Percentiles rank a stretch among this genome's conserved stretches.
Conservation (phyloP, 78 protist genomes). For the Dictyostelium citrinum region DNA sequence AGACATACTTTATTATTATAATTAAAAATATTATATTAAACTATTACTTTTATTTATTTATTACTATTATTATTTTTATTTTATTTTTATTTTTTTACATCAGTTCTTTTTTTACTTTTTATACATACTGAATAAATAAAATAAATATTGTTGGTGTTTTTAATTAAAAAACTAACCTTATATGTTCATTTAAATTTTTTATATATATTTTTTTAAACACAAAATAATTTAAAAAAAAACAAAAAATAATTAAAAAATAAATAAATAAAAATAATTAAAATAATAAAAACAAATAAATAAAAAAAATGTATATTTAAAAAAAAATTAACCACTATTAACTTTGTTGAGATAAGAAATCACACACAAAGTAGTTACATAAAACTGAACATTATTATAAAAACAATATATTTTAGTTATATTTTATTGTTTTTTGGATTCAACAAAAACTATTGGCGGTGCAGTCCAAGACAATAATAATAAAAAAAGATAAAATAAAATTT, state of each 20-base stretch:
- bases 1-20: not conserved
- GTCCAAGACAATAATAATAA: not conserved
- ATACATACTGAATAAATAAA: not conserved
- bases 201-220: not conserved
- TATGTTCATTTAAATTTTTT: not conserved
- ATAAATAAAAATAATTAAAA: no score
- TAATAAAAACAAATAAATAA: no score
- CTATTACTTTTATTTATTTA: not conserved
- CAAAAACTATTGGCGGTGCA: not conserved
- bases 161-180: not conserved
- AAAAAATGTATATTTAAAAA: not conserved
- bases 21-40: no score
- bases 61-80: not conserved
- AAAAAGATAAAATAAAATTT: no score
- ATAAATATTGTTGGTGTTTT: not conserved
- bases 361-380: not conserved
- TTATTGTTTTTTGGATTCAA: not conserved
- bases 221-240: no score
- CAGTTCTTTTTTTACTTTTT: not conserved
- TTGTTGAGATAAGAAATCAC: not conserved
- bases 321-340: not conserved
- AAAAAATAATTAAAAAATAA: no score
- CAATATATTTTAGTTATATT: not conserved
- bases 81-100: not conserved
- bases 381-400: not conserved